A percentile compares a stretch with the other conserved stretches of the same genome.
Conservation (phyloP, 257 asterid genomes). For the Plectranthus barbatus region DNA sequence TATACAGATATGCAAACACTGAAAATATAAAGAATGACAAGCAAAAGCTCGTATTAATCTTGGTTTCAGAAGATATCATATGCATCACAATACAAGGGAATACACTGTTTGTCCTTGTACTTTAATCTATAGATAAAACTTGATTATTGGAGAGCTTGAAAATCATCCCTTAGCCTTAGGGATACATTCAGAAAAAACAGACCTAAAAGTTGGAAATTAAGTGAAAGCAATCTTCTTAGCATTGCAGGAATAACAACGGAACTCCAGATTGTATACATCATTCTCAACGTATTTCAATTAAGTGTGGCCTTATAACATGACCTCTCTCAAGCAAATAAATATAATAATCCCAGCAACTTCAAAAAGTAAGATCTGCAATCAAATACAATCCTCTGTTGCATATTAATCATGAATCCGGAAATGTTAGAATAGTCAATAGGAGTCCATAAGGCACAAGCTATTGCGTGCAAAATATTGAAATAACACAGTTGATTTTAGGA, state of each 20-base stretch:
- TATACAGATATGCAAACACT: not conserved
- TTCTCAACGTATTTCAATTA: not conserved
- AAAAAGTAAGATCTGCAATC: not conserved
- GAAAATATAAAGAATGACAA: not conserved
- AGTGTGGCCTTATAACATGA: slow-evolving; percentile 1
- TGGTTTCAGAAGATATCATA: not conserved
- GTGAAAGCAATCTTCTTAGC: no score
- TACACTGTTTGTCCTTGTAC: not conserved
- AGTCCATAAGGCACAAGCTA: not conserved
- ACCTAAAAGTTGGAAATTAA: not conserved
- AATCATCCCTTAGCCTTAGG: no score
- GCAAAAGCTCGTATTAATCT: not conserved
- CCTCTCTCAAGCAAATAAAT: not conserved
- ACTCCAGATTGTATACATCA: not conserved
- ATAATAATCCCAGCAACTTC: slow-evolving; percentile 1
- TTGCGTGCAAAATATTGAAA: not conserved
- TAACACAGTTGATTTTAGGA: not conserved
- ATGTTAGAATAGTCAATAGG: not conserved
- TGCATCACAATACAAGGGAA: not conserved
- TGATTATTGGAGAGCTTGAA: not conserved
- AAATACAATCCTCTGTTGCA: not conserved
- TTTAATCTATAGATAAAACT: not conserved
- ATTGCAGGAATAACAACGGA: no score
- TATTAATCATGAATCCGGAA: not conserved
- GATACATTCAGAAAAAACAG: no score